A percentile compares a stretch with the other conserved stretches of the same genome.
Evolutionary conservation across 768 basidiomycete genomes (phyloP).

Genomic region (Suillus spraguei): DNA sequence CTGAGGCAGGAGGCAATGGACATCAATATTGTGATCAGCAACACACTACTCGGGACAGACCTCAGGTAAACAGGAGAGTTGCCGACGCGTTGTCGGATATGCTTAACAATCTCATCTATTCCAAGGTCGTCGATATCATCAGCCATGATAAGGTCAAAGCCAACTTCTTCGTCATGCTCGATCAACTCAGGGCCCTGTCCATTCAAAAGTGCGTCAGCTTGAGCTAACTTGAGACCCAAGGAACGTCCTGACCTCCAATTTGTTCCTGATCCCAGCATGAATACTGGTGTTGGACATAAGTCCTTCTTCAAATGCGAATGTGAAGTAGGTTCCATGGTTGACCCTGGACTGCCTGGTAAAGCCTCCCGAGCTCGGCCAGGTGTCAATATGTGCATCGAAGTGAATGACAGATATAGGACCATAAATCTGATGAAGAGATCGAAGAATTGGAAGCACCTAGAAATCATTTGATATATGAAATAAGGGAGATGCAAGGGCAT

Average conservation of each 20-base stretch:
- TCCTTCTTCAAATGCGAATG: constrained; percentile 71
- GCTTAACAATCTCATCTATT: constrained; percentile 59
- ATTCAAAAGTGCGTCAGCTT: constrained; percentile 1
- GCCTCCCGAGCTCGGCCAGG: constrained; percentile 30
- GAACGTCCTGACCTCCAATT: constrained; percentile 45
- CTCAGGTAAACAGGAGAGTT: constrained; percentile 69
- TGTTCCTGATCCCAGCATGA: constrained; percentile 80
- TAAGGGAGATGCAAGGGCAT: background rate
- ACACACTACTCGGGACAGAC: constrained; percentile 20
- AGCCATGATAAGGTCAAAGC: constrained; percentile 73
- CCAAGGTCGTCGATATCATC: constrained; percentile 82
- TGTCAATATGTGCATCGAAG: constrained; percentile 72
- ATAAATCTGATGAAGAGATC: constrained; percentile 69
- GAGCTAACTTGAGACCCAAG: background rate
- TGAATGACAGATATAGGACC: constrained; percentile 78
- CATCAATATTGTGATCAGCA: background rate
- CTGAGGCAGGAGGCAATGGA: constrained; percentile 31
- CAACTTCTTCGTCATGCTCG: constrained; percentile 63
- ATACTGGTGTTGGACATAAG: constrained; percentile 68
- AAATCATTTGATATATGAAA: background rate
- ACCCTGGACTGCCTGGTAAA: constrained; percentile 58
- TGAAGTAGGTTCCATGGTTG: constrained; percentile 83
- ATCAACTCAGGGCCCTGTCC: constrained; percentile 31
- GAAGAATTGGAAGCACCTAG: constrained; percentile 63
- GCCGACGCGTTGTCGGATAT: constrained; percentile 68